Evolutionary conservation across 2,329 filamentous ascomycete species (phyloP).

Genomic region (Fusarium haematococcum): DNA sequence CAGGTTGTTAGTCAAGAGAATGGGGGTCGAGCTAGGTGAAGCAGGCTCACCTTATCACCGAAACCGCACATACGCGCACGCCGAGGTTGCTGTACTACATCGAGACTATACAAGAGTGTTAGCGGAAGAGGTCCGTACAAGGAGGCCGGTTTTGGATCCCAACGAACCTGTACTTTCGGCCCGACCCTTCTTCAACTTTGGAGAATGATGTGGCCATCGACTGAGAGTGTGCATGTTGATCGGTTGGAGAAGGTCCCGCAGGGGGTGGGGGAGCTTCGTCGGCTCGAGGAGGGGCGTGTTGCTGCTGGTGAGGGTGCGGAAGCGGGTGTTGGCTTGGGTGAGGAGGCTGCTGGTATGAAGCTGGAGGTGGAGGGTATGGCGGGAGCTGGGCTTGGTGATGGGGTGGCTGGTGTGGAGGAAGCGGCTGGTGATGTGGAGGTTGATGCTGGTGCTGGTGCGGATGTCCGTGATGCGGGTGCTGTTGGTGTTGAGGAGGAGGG

Average conservation of each 20-base stretch:
- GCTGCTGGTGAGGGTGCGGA: constrained; percentile 41
- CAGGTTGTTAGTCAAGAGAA: constrained; percentile 10
- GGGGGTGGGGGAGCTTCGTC: constrained; percentile 40
- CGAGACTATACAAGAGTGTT: constrained; percentile 62
- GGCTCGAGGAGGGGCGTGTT: constrained; percentile 36
- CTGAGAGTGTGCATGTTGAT: constrained; percentile 28
- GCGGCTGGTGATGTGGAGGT: constrained; percentile 36
- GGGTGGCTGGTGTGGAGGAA: constrained; percentile 37
- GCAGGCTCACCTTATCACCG: constrained; percentile 84
- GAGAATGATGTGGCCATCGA: constrained; percentile 46
- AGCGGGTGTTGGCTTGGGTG: constrained; percentile 40
- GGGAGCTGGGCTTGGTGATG: constrained; percentile 37
- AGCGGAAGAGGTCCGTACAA: constrained; percentile 13
- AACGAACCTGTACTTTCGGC: constrained; percentile 52
- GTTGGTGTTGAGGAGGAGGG: constrained; percentile 21
- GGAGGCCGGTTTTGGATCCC: neutral
- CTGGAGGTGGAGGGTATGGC: constrained; percentile 28
- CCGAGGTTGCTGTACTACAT: constrained; percentile 90
- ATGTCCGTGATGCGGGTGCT: constrained; percentile 21
- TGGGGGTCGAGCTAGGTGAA: neutral
- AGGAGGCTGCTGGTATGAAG: constrained; percentile 38
- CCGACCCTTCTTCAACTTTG: constrained; percentile 50
- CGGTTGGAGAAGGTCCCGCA: constrained; percentile 27
- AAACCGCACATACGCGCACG: constrained; percentile 99
- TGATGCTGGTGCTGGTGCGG: constrained; percentile 24